Evolutionary conservation across 2,329 filamentous ascomycete genomes (phyloP).

Genomic region (Colletotrichum musae): DNA sequence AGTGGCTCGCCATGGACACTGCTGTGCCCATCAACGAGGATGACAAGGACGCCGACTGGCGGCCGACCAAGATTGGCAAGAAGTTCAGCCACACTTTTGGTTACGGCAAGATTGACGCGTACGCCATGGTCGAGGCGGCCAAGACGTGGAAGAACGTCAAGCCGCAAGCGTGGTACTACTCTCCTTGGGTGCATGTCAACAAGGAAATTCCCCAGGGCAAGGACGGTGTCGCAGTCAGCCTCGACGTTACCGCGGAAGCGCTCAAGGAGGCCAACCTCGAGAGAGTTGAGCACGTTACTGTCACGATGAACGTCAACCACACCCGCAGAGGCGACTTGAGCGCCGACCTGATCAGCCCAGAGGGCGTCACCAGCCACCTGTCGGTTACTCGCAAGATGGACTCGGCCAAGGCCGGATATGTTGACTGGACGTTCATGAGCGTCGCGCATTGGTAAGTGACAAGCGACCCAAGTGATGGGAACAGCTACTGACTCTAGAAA

Average conservation of each 20-base stretch:
- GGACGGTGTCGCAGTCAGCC: conserved; percentile 82
- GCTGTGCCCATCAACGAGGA: conserved; percentile 80
- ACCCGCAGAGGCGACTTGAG: conserved; percentile 90
- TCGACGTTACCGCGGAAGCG: conserved; percentile 86
- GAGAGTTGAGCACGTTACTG: conserved; percentile 92
- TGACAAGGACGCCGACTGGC: conserved; percentile 79
- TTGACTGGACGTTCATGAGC: conserved; percentile 99
- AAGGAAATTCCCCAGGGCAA: conserved; percentile 88
- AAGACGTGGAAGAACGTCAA: conserved; percentile 91
- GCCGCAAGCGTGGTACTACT: conserved; percentile 94
- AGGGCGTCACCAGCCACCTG: conserved; percentile 86
- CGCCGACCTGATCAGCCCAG: conserved; percentile 90
- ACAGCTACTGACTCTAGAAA: conserved; percentile 9
- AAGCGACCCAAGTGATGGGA: background rate
- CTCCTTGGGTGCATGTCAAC: conserved; percentile 93
- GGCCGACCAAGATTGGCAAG: conserved; percentile 83
- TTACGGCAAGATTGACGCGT: conserved; percentile 95
- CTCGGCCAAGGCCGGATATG: conserved; percentile 77
- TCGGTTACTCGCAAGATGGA: conserved; percentile 82
- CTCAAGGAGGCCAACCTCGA: conserved; percentile 86
- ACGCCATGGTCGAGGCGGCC: conserved; percentile 85
- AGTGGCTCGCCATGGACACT: conserved; percentile 89
- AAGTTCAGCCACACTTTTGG: conserved; percentile 95
- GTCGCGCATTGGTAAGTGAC: conserved; percentile 88
- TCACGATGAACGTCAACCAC: conserved; percentile 97